Evolutionary conservation across 164 flowering plant species (phyloP), one percentile per base, ranked within the genome.

Genomic region (Umbilicus rupestris): DNA sequence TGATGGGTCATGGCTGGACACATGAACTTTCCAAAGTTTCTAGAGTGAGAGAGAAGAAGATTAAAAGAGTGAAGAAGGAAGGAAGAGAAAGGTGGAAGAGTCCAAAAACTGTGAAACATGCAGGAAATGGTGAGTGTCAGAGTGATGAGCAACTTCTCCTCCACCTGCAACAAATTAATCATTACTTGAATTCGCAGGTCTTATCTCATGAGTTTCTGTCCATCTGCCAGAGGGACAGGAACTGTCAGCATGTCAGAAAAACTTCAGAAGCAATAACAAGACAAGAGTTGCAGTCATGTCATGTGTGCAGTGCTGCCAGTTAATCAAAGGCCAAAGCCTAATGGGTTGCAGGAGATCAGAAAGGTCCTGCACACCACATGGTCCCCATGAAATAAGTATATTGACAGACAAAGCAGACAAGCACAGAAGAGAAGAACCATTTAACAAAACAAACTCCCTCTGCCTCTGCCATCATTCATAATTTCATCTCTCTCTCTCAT

Each of bases 231-330:
- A 50, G 57, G 57, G 57, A 50, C 57, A 20, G 28, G 28, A 50
- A 7, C 28, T 50, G 57, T 50, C 57, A 50, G 14, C 12, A 6
- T n/a, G 29, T 50, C 57, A 50, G 57, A 50, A n/a, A 41, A 47
- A 47, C 52, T 19, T 47, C 52, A 47, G 57, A 50, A 20, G 57
- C 57, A 50, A 50, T 50, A 50, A 50, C 3, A 24, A 9, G 57
- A 50, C 57, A 50, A 50, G 57, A 20, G 57, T 50, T 50, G 57
- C 57, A 50, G 57, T 50, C n/a, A n/a, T n/a, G n/a, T n/a, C n/a
- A n/a, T n/a, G n/a, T n/a, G n/a, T 50, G 57, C 57, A 6, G 52
- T 47, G 52, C 52, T 50, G 57, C 57, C 57, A 50, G 29, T 50
- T 50, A 50, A 22, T 50, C 20, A 50, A 50, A 50, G 12, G 57